Evolutionary conservation across 805 yeast species (phyloP).

Genomic region (Schizosaccharomyces cryophilus): DNA sequence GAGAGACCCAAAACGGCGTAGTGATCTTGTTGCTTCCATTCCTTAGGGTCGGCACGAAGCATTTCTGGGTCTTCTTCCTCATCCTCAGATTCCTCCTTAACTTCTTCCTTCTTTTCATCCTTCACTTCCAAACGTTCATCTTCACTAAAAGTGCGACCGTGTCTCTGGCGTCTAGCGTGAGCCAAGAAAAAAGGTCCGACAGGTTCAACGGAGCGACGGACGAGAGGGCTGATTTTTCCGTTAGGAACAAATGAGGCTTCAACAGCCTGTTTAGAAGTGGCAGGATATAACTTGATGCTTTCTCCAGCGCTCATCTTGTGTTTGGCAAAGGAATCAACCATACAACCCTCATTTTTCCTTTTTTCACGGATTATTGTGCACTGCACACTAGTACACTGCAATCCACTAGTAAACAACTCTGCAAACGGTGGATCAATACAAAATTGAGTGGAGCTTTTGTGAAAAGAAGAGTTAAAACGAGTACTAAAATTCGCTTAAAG

Average conservation of each 20-base stretch:
- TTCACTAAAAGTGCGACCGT: slow-evolving; percentile 98
- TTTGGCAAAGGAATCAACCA: neutral
- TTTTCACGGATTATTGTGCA: neutral
- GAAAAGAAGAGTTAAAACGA: too few species aligned
- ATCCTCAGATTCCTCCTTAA: slow-evolving; percentile 29
- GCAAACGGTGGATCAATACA: too few species aligned
- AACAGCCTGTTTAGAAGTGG: neutral
- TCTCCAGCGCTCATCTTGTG: neutral
- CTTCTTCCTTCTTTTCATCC: slow-evolving; percentile 44
- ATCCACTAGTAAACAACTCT: neutral
- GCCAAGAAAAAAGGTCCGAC: slow-evolving; percentile 90
- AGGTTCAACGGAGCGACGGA: slow-evolving; percentile 60
- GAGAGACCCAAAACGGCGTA: slow-evolving; percentile 89
- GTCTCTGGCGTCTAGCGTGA: slow-evolving; percentile 81
- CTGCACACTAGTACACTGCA: neutral
- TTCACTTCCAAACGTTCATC: slow-evolving; percentile 72
- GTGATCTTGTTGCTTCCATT: slow-evolving; percentile 91
- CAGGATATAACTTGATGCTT: neutral
- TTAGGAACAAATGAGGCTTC: neutral
- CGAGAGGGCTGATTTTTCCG: slow-evolving; percentile 8
- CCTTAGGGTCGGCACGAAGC: slow-evolving; percentile 81
- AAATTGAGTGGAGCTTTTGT: too few species aligned
- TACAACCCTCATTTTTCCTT: neutral
- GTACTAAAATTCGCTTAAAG: too few species aligned
- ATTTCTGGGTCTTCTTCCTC: slow-evolving; percentile 51